Base-by-base conservation (phyloP, 495 filamentous ascomycete species). In the Aspergillus egyptiacus region DNA sequence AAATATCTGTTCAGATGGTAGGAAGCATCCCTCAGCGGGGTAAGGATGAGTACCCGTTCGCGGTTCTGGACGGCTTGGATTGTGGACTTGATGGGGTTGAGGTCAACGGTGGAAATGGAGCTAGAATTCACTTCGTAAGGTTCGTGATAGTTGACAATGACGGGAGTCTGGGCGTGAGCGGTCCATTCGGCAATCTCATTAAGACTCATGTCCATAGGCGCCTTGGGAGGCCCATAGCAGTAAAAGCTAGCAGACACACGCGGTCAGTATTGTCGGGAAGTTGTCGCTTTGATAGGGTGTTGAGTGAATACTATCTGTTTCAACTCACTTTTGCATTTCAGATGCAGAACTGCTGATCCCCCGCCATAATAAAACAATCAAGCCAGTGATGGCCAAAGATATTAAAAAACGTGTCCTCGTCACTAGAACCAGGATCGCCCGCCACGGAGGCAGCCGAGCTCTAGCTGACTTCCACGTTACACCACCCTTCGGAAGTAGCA, bases 101-200 rank as follows among this genome's bases (percentile, higher is more conserved):
- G 81, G 62, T 97, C 73, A 59, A 96, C 74, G 42, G 79, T 77
- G 33, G 75, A 53, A 70, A 97, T 93, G n/a, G 80, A 83, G 23
- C 77, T 77, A 38, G 81, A 80, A 66, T 96, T 91, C 63, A 96
- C 74, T 62, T 85, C 82, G 54, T 94, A 73, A 33, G 93, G 87
- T 52, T 83, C 80, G 68, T 97, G 94, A 67, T 87, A 88, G 68
- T 98, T 98, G 77, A 93, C 95, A 54, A 96, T 79, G 49, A 97
- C 87, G 30, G 93, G 93, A 7, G 93, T 97, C 52, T 89, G 82
- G 42, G 89, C 70, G 63, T 96, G 90, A 46, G 82, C 79, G 53
- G 86, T 84, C 93, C 93, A 98, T 50, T 84, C 79, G 37, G 80
- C 81, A 67, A 94, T 85, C 61, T 97, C 93, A 58, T 95, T 95